Conservation (phyloP, 2,329 filamentous ascomycete genomes). For the Rutstroemia sp. region DNA sequence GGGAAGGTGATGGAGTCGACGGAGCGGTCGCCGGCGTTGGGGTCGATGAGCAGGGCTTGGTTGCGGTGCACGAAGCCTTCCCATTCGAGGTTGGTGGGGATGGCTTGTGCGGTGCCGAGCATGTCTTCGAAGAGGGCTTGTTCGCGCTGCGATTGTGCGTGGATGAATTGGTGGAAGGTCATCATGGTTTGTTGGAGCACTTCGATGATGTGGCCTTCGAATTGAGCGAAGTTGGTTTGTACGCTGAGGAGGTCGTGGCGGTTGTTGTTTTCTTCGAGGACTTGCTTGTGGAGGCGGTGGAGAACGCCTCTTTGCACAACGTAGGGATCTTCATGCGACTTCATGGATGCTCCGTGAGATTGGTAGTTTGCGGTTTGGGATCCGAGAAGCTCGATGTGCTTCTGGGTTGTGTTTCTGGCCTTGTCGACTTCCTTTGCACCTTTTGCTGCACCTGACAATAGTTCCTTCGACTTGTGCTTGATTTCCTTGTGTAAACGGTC, state of each 20-base stretch:
- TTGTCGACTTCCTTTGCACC: conserved; percentile 88
- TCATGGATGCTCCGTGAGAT: conserved; percentile 63
- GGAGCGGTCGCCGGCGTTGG: conserved; percentile 63
- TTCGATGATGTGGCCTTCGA: conserved; percentile 78
- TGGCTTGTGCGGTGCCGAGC: conserved; percentile 64
- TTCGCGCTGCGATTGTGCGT: conserved; percentile 73
- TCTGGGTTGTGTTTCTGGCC: conserved; percentile 77
- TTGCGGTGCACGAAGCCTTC: conserved; percentile 71
- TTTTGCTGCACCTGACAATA: conserved; percentile 73
- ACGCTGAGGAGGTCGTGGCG: conserved; percentile 83
- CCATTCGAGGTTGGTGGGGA: conserved; percentile 88
- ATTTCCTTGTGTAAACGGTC: conserved; percentile 91
- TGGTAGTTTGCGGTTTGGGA: conserved; percentile 78
- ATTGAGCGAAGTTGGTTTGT: conserved; percentile 82
- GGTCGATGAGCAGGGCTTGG: conserved; percentile 66
- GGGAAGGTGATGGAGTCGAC: conserved; percentile 73
- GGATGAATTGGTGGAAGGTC: conserved; percentile 74
- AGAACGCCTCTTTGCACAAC: conserved; percentile 74
- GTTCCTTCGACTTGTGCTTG: conserved; percentile 91
- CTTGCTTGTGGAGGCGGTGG: conserved; percentile 81
- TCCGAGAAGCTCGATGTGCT: conserved; percentile 89
- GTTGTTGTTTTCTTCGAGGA: conserved; percentile 94
- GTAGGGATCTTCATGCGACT: conserved; percentile 77
- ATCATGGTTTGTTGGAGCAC: conserved; percentile 77
- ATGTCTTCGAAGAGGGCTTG: conserved; percentile 80